Conservation (phyloP, 345 rosid genomes). For the Corymbia maculata region DNA sequence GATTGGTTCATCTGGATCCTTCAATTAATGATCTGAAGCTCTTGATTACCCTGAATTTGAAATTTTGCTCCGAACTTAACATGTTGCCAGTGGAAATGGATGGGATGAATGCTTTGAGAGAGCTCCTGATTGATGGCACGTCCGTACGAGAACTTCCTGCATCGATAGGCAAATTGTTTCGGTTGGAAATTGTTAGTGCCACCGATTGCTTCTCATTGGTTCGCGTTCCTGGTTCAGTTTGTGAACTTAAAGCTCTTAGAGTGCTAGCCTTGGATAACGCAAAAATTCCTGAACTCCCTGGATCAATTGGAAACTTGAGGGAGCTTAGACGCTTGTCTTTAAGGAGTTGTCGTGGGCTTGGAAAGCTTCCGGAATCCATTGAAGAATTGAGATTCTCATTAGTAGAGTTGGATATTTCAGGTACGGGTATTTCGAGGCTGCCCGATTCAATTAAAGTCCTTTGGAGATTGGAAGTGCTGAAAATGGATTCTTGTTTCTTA, state of each 20-base stretch:
- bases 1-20: background rate
- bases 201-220: background rate
- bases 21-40: background rate
- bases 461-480: background rate
- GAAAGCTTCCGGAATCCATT: background rate
- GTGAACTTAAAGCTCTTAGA: background rate
- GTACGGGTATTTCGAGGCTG: background rate
- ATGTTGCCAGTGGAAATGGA: background rate
- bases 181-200: background rate
- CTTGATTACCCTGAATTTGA: background rate
- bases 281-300: too few species aligned
- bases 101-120: background rate
- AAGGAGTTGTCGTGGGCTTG: background rate
- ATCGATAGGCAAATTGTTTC: background rate
- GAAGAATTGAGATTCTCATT: background rate
- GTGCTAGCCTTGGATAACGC: background rate
- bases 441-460: background rate
- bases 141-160: background rate
- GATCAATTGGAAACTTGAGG: background rate
- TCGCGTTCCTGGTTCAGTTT: background rate
- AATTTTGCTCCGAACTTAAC: background rate
- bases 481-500: background rate
- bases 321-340: background rate
- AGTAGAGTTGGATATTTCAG: background rate
- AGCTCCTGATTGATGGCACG: background rate